phyloP scores from a whole-genome alignment of 2,329 filamentous ascomycete species.

The Colletotrichum limetticola region DNA sequence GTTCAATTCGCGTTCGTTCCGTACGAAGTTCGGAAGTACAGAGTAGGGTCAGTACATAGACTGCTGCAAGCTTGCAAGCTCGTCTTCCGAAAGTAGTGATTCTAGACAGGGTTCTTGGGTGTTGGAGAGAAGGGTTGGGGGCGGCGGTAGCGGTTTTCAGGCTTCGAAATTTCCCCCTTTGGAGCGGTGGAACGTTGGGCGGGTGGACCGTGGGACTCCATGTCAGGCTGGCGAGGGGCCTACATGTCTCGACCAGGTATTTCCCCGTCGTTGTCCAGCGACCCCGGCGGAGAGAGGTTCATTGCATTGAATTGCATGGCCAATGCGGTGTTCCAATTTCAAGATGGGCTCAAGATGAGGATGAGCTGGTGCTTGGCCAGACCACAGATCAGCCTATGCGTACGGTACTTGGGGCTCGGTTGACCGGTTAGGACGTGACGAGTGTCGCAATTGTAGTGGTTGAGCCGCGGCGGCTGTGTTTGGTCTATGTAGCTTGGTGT shows the following conservation, averaged over 20 bases:
- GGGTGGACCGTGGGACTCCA: slow-evolving; percentile 18
- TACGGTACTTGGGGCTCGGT: slow-evolving; percentile 7
- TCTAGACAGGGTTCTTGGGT: slow-evolving; percentile 18
- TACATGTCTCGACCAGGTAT: slow-evolving; percentile 15
- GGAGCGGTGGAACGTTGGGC: slow-evolving; percentile 20
- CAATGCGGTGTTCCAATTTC: slow-evolving; percentile 32
- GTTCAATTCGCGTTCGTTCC: slow-evolving; percentile 6
- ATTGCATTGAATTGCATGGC: slow-evolving; percentile 33
- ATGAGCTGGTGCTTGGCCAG: slow-evolving; percentile 21
- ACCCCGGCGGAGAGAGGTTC: slow-evolving; percentile 16
- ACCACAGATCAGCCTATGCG: slow-evolving; percentile 4
- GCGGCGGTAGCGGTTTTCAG: slow-evolving; percentile 2
- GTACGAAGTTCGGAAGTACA: neutral
- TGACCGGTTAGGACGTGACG: neutral
- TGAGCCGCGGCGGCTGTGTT: neutral
- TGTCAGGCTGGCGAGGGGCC: slow-evolving; percentile 18
- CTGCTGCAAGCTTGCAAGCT: neutral
- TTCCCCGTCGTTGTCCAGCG: slow-evolving; percentile 28
- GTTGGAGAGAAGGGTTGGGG: neutral
- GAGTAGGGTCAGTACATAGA: too few relatives aligned
- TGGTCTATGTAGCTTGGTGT: neutral
- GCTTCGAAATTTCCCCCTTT: slow-evolving; percentile 21
- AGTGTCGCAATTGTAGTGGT: neutral
- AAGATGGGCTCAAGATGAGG: slow-evolving; percentile 14
- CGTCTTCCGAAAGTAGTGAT: slow-evolving; percentile 19